Conservation (phyloP, 768 basidiomycete genomes). For the Suillus plorans region DNA sequence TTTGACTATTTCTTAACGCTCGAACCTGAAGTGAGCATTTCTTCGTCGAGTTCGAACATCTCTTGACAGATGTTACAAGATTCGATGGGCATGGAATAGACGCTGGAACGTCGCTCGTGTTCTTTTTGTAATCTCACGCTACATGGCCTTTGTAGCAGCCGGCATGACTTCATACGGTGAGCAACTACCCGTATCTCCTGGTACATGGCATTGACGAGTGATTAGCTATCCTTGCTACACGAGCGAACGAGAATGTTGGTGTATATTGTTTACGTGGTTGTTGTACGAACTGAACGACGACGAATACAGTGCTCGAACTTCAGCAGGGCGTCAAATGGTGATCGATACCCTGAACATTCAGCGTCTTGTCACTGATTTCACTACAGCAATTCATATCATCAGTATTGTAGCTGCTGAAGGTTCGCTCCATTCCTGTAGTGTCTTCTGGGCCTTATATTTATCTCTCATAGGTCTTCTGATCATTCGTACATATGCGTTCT, state of each 20-base stretch:
- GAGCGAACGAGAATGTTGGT: neutral
- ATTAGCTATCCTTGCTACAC: neutral
- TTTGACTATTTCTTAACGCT: conserved; percentile 2
- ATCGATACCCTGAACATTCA: neutral
- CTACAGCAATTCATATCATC: neutral
- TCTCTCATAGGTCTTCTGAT: neutral
- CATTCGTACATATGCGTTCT: conserved; percentile 1
- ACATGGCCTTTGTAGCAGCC: conserved; percentile 7
- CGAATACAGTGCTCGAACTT: neutral
- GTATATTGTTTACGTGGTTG: neutral
- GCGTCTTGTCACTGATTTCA: neutral
- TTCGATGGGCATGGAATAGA: conserved; percentile 7
- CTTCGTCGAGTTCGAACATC: neutral
- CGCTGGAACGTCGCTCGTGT: conserved; percentile 2
- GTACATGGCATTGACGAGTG: neutral
- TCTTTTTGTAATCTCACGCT: conserved; percentile 7
- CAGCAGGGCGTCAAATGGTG: neutral
- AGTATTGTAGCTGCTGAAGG: conserved; percentile 2
- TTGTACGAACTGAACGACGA: neutral
- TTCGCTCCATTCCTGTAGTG: neutral
- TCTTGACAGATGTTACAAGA: neutral
- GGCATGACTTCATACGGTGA: conserved; percentile 10
- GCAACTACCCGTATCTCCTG: neutral
- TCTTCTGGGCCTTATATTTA: neutral
- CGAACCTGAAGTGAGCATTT: neutral